Conservation (phyloP, 768 basidiomycete genomes). For the Mycena crocata region DNA sequence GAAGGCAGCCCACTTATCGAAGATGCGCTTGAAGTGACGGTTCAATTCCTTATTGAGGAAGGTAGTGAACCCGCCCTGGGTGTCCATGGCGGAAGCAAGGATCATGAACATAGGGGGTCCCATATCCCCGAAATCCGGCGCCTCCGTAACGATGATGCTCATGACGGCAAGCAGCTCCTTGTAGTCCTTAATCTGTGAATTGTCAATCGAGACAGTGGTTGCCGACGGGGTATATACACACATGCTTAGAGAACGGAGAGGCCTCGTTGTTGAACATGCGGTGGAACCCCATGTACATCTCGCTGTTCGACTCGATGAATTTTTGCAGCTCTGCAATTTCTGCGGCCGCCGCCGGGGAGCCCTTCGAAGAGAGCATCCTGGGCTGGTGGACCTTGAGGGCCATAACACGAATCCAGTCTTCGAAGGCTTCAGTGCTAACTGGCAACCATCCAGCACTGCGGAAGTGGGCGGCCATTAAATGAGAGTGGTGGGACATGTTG, state of each 20-base stretch:
- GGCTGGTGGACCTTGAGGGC: neutral
- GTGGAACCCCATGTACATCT: slow-evolving; percentile 6
- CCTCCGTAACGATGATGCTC: neutral
- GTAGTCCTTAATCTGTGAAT: neutral
- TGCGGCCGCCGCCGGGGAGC: neutral
- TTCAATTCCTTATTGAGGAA: slow-evolving; percentile 2
- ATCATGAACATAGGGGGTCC: neutral
- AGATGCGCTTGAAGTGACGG: neutral
- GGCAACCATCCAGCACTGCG: too few relatives aligned
- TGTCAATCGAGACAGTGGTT: neutral
- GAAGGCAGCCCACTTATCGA: slow-evolving; percentile 1
- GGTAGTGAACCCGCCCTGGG: slow-evolving; percentile 1
- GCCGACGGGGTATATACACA: neutral
- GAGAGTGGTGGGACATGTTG: too few relatives aligned
- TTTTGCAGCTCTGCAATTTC: slow-evolving; percentile 2
- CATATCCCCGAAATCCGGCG: neutral
- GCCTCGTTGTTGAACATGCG: slow-evolving; percentile 4
- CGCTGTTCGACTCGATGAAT: slow-evolving; percentile 1
- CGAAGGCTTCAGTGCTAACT: neutral
- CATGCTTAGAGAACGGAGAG: neutral
- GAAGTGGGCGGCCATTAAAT: too few relatives aligned
- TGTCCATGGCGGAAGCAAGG: slow-evolving; percentile 2
- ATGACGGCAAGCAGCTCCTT: neutral
- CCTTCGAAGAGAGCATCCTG: neutral
- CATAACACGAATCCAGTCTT: neutral